Evolutionary conservation across 1,139 yeast genomes (phyloP), one percentile per base, ranked within the genome.

Genomic region (Candida albicans): DNA sequence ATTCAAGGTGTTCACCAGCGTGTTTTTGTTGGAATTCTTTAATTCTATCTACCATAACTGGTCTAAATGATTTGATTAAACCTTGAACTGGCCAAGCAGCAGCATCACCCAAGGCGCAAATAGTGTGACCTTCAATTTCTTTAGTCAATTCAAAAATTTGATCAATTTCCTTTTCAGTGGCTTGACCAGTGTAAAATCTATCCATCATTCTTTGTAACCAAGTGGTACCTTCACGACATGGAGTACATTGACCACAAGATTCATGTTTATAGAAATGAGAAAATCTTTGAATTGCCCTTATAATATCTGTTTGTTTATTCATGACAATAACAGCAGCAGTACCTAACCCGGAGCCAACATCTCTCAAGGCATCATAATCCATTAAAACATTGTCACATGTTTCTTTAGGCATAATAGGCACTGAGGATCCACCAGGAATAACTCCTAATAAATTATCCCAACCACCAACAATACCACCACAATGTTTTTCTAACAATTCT

Each of bases 61-160:
- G 95, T 64, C 88, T 79, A 76, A 87, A 87, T 55, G 87, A 82
- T 62, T 84, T 82, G 55, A 87, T 84, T 55, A 87, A 77, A 47
- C 96, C 96, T 70, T 87, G 96, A 48, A 87, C 76, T 40, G 96
- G 96, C 96, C 96, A 87, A 37, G 95, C 91, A 48, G 95, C 90
- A 34, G 96, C 96, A 65, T 87, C 96, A 50, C 96, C 96, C 57
- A 87, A 75, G 26, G 95, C 96, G 71, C 96, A 87, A 58, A 87
- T 87, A 45, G 95, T 87, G 69, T 87, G 96, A 42, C 95, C 95
- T 68, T 87, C 95, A 55, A 87, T 81, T 63, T 86, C 88, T 70
- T 87, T 85, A 50, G 91, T 82, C 54, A 87, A 79, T 68, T 87
- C 96, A 58, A 76, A 77, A 47, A 88, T 80, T 86, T 81, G 81